Evolutionary conservation across 495 filamentous ascomycete genomes (phyloP), one percentile per base, ranked within the genome.

Genomic region (Xylaria venustula): DNA sequence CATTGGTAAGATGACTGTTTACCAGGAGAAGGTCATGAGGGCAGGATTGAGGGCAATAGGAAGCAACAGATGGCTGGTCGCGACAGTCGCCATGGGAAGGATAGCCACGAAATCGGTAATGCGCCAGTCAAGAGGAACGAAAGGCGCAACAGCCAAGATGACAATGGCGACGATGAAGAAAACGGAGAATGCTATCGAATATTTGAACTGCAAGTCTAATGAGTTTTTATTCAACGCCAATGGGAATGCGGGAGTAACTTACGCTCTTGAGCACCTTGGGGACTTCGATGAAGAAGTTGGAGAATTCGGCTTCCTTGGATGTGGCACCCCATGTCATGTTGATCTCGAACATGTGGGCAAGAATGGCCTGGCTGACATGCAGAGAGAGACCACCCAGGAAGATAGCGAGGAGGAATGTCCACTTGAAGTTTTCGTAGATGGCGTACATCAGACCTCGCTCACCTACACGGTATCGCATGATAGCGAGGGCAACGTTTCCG

Each of bases 81-180:
- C 79, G 14, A 91, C 85, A 0, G 89, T 91, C 1, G 87, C 83
- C 87, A 92, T 88, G 46, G 89, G 89, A 32, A 91, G 71, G 60
- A 92, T 91, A 36, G 89, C 89, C n/a, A 90, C 88, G 62, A 92
- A 90, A 68, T 90, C 87, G 34, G 72, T 85, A 63, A 91, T 91
- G 61, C 78, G 77, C 88, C 88, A 92, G 60, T 78, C 78, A 54
- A 83, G 76, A 2, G 88, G 88, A 1, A 91, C 74, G 61, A 89
- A 90, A 3, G 77, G 74, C 7, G 76, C 85, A 6, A 75, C 75
- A n/a, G 88, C 87, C 25, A 91, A 73, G 53, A 90, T 73, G 60
- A 91, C 75, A 81, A 92, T 91, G 54, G 73, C 85, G 11, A 71
- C 75, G 47, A 90, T 85, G 60, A 85, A 84, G 34, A 85, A 15